Evolutionary conservation across 352 stramenopile species (phyloP).

Genomic region (Phytophthora cajani): DNA sequence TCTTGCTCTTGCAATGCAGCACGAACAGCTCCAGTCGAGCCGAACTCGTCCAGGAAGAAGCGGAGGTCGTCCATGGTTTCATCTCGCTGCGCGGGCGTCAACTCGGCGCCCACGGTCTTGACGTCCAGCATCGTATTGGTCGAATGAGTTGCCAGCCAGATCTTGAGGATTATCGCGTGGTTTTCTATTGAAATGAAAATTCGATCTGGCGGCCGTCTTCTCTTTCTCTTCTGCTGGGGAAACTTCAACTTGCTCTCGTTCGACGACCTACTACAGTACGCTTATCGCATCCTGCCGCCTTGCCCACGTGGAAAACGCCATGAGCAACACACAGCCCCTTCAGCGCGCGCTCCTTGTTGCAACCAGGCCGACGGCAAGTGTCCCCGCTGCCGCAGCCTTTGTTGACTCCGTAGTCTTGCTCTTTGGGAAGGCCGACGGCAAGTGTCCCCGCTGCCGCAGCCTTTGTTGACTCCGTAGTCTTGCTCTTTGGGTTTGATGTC

Average conservation of each 20-base stretch:
- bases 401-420: neutral
- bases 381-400: slow-evolving; percentile 6
- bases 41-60: neutral
- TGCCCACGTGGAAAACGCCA: slow-evolving; percentile 13
- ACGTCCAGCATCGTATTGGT: neutral
- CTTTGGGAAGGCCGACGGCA: slow-evolving; percentile 4
- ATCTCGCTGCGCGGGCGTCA: neutral
- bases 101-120: neutral
- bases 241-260: neutral
- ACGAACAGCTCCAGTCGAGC: neutral
- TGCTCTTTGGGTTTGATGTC: neutral
- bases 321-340: slow-evolving; percentile 8
- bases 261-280: neutral
- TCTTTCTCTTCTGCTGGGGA: neutral
- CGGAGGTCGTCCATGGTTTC: neutral
- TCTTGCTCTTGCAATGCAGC: neutral
- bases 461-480: slow-evolving; percentile 1
- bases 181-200: neutral
- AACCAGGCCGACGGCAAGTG: slow-evolving; percentile 6
- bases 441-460: slow-evolving; percentile 1
- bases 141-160: neutral
- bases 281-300: slow-evolving; percentile 3
- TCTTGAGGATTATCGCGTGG: neutral
- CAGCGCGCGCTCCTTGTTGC: neutral
- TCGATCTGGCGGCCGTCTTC: neutral